Conservation (phyloP, 495 filamentous ascomycete genomes). For the Symbiotaphrina buchneri region DNA sequence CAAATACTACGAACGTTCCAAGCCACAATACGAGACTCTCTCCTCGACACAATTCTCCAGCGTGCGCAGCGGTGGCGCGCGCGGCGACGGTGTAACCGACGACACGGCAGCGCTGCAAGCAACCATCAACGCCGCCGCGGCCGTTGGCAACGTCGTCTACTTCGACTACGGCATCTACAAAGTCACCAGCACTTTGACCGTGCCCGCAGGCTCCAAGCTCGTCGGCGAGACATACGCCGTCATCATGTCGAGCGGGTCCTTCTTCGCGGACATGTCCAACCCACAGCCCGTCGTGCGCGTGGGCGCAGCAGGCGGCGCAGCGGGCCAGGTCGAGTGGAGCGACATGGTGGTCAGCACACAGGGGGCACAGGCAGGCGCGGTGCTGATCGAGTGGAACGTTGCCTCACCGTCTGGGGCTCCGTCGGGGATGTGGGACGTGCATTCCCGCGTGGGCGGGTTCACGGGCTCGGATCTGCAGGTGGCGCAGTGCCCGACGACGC, state of each 20-base stretch:
- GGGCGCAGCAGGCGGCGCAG: slow-evolving; percentile 24
- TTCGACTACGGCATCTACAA: slow-evolving; percentile 25
- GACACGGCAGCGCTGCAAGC: slow-evolving; percentile 30
- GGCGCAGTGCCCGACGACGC: slow-evolving; percentile 24
- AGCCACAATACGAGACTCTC: slow-evolving; percentile 29
- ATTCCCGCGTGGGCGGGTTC: slow-evolving; percentile 32
- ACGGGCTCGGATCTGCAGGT: slow-evolving; percentile 25
- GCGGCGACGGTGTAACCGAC: slow-evolving; percentile 49
- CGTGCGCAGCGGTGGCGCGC: slow-evolving; percentile 32
- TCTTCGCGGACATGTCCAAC: slow-evolving; percentile 34
- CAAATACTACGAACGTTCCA: slow-evolving; percentile 24
- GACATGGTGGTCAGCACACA: slow-evolving; percentile 29
- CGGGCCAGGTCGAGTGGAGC: slow-evolving; percentile 30
- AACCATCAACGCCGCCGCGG: slow-evolving; percentile 17
- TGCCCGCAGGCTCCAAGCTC: slow-evolving; percentile 19
- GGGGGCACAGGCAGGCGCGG: slow-evolving; percentile 13
- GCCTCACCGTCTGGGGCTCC: slow-evolving; percentile 8
- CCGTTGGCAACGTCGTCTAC: slow-evolving; percentile 21
- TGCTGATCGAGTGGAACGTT: slow-evolving; percentile 16
- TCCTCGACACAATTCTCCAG: slow-evolving; percentile 31
- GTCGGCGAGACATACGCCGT: slow-evolving; percentile 31
- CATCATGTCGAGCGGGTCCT: slow-evolving; percentile 37
- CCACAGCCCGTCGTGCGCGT: slow-evolving; percentile 43
- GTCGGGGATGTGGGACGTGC: slow-evolving; percentile 33
- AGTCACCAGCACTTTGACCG: slow-evolving; percentile 20